Evolutionary conservation across 2,329 filamentous ascomycete species (phyloP).

Genomic region (Pochonia chlamydosporia): DNA sequence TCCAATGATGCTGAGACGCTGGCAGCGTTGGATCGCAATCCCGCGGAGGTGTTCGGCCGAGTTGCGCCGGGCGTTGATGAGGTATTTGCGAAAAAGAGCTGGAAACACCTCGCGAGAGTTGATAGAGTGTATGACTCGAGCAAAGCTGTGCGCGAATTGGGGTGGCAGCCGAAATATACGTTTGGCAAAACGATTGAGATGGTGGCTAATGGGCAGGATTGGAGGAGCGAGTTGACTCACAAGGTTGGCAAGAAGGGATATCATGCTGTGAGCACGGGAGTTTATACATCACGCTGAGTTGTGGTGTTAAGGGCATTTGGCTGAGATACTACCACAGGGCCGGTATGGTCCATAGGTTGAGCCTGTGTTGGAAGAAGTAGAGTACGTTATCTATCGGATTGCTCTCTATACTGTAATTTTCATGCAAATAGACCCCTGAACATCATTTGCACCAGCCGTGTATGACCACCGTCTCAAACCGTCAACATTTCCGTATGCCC

Average conservation of each 20-base stretch:
- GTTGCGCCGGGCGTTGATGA: conserved; percentile 20
- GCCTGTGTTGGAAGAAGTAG: background rate
- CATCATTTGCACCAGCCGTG: background rate
- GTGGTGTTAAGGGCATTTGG: too few relatives aligned
- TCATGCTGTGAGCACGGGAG: conserved; percentile 34
- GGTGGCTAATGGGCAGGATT: conserved; percentile 27
- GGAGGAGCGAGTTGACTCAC: conserved; percentile 31
- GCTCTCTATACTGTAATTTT: background rate
- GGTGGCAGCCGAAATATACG: conserved; percentile 36
- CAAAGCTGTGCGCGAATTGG: conserved; percentile 33
- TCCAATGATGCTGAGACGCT: conserved; percentile 22
- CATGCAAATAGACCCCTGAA: too few relatives aligned
- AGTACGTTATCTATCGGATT: background rate
- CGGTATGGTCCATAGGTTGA: too few relatives aligned
- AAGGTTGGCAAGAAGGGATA: conserved; percentile 39
- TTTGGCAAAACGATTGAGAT: conserved; percentile 29
- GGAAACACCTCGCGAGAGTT: conserved; percentile 31
- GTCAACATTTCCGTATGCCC: conserved; percentile 17
- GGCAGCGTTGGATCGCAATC: conserved; percentile 25
- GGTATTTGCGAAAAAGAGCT: conserved; percentile 26
- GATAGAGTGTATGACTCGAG: conserved; percentile 41
- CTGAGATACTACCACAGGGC: too few relatives aligned
- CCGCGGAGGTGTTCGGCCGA: conserved; percentile 22
- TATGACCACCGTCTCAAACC: background rate
- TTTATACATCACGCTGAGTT: conserved; percentile 32